phyloP scores from a whole-genome alignment of 495 filamentous ascomycete species.

The Neurospora sp. region DNA sequence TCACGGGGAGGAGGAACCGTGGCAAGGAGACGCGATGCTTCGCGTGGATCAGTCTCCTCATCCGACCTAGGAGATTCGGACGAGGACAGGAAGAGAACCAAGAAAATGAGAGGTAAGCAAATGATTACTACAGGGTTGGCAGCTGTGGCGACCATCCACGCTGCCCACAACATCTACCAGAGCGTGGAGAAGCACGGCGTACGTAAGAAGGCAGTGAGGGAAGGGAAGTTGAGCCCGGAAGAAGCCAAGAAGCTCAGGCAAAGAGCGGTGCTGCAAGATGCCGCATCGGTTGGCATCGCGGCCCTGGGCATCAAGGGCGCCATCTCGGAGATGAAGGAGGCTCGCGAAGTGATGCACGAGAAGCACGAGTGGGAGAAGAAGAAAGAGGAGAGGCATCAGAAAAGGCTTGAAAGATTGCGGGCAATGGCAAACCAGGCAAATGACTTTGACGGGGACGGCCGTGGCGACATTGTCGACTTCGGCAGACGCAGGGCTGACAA shows the following conservation, averaged over 20 bases:
- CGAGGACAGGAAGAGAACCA: slow-evolving; percentile 63
- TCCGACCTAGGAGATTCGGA: slow-evolving; percentile 61
- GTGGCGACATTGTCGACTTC: slow-evolving; percentile 13
- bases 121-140: slow-evolving; percentile 74
- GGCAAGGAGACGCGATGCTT: slow-evolving; percentile 8
- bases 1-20: slow-evolving; percentile 14
- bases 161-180: slow-evolving; percentile 68
- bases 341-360: slow-evolving; percentile 30
- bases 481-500: slow-evolving; percentile 33
- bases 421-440: not conserved
- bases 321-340: slow-evolving; percentile 51
- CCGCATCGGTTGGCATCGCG: slow-evolving; percentile 71
- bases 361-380: slow-evolving; percentile 33
- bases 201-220: slow-evolving; percentile 56
- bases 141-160: slow-evolving; percentile 81
- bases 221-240: slow-evolving; percentile 63
- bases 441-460: slow-evolving; percentile 7
- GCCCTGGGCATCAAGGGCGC: slow-evolving; percentile 80
- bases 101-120: slow-evolving; percentile 78
- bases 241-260: slow-evolving; percentile 66
- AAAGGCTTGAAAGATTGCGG: slow-evolving; percentile 28
- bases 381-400: slow-evolving; percentile 29
- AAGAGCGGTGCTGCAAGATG: slow-evolving; percentile 66
- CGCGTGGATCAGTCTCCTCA: slow-evolving; percentile 30
- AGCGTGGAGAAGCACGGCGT: slow-evolving; percentile 66